Evolutionary conservation across 2,329 filamentous ascomycete genomes (phyloP), one percentile per base, ranked within the genome.

Genomic region (Catunica adiposa): DNA sequence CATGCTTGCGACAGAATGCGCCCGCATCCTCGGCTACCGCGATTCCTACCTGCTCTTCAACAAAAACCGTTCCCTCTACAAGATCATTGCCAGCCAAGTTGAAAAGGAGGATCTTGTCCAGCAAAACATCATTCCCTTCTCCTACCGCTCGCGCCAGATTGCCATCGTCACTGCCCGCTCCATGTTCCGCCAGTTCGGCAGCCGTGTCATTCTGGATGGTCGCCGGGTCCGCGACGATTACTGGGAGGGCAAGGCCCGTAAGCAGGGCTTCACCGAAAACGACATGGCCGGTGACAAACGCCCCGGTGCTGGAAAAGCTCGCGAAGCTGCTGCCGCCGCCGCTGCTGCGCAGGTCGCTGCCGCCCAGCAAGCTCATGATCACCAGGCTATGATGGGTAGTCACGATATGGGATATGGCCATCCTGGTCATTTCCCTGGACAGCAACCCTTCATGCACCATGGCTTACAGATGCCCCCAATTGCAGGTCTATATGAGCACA

Each of bases 11-110:
- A 98, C 92, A 15, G 92, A 98, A 70, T 97, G 92, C 66, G 92
- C 92, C 23, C 82, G 92, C 61, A 89, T 96, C 3, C 74, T 97
- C 22, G 86, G 89, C 50, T 98, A 98, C 67, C 80, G 92, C 59
- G 92, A 98, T 68, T 96, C 89, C n/a, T 98, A 98, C 67, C 75
- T 98, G 37, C 73, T 98, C 15, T 98, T 98, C 74, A 97, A 97
- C 77, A 96, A 97, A 72, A 97, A 98, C 68, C 78, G 90, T 61
- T 97, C 92, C 1, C 74, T 98, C 7, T 94, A 80, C 75, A 98
- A 98, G 71, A 98, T 98, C 65, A 98, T 98, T 63, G 90, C 90
- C 57, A 94, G 85, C 60, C 90, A 97, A 67, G 75, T 84, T 26
- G 92, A 98, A 67, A 98, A 98, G 74, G 92, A 98, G 67, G 89